Base-by-base conservation (phyloP, 83 land plant genomes). In the Thuja plicata region DNA sequence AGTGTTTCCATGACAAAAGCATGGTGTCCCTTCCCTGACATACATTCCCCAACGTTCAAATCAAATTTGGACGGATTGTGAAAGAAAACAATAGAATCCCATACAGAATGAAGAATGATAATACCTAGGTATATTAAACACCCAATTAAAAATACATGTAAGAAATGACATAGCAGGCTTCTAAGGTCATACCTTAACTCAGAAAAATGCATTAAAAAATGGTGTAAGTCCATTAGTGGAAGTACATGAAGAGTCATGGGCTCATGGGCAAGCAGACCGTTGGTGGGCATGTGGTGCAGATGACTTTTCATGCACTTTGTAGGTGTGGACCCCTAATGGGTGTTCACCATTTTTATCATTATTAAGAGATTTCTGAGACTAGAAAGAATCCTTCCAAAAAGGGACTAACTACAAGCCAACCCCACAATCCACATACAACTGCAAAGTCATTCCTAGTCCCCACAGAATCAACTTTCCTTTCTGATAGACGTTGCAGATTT, bases 401-500 rank as follows among this genome's bases (percentile, higher is more conserved):
- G 46, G 46, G 19, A 54, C 57, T 30, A 82, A 82, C 85, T 46
- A 82, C 46, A 82, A 7, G 43, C 3, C 85, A 82, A 21, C 43
- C n/a, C 43, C 83, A 79, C 83, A 35, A 13, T 43, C 40, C 45
- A 43, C 45, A 38, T 43, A 43, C 45, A 50, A 50, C 32, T 41
- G 86, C 16, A 84, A 50, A 48, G 70, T 60, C 73, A 7, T 66
- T 11, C 11, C 2, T 8, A 60, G 35, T 32, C 66, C 66, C 87
- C 71, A 86, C 71, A 86, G 37, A 46, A 46, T 83, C 85, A 46
- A 37, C 87, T 52, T 35, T 76, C 38, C 38, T 76, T 76, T 76
- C 79, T 76, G 8, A 86, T 71, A 86, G 87, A 86, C 87, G 87
- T 86, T 86, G 62, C 21, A 57, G n/a, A 37, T 35, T 24, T 34